Conservation (phyloP, 768 basidiomycete genomes). For the Phlebiopsis flavidoalba region DNA sequence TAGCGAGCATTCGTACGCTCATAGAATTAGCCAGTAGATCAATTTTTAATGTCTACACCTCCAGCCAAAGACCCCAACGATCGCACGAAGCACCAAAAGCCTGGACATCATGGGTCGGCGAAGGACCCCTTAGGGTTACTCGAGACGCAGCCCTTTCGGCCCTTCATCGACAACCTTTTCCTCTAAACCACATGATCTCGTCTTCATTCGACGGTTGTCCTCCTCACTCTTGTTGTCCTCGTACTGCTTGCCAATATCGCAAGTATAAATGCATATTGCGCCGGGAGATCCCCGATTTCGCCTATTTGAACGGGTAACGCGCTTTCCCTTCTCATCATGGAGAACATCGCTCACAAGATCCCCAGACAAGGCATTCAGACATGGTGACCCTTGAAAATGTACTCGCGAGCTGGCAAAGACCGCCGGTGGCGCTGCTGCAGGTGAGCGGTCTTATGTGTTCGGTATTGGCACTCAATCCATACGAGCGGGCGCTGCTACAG, state of each 20-base stretch:
- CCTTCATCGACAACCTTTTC: not conserved
- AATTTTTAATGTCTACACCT: no score
- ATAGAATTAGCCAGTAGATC: no score
- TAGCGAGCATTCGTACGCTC: no score
- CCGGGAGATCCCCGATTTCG: conserved; percentile 72
- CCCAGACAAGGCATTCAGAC: conserved; percentile 65
- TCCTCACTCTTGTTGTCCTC: conserved; percentile 19
- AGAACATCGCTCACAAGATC: not conserved
- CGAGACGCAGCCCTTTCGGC: not conserved
- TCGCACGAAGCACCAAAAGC: not conserved
- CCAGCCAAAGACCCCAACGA: no score
- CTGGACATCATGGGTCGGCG: not conserved
- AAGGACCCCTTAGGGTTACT: not conserved
- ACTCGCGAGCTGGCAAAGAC: conserved; percentile 53
- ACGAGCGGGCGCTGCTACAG: conserved; percentile 35
- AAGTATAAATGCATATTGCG: conserved; percentile 45
- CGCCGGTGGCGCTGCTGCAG: conserved; percentile 39
- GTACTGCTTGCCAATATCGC: conserved; percentile 40
- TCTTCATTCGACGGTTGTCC: conserved; percentile 17
- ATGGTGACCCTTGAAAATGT: conserved; percentile 75
- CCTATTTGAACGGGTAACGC: conserved; percentile 54
- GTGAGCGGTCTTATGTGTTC: conserved; percentile 43
- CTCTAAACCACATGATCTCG: conserved; percentile 16
- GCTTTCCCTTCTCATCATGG: not conserved
- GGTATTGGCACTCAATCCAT: conserved; percentile 44